phyloP scores from a whole-genome alignment of 305 asterid genomes.

The Nicotiana rustica region DNA sequence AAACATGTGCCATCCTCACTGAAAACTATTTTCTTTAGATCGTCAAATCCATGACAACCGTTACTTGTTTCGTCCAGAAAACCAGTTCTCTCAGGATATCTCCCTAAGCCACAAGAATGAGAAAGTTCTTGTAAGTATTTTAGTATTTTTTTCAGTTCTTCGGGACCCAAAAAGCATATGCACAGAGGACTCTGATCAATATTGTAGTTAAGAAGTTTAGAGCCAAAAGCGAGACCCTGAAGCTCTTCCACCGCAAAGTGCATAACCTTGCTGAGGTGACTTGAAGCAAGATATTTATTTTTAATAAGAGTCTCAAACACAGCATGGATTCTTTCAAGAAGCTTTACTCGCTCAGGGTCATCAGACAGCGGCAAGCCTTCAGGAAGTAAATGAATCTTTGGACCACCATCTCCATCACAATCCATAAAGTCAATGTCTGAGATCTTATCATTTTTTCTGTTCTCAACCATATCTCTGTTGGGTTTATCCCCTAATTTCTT shows the following conservation, averaged over 20 bases:
- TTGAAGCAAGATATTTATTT: conserved; percentile 79
- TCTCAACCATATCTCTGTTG: conserved; percentile 49
- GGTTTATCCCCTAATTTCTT: conserved; percentile 54
- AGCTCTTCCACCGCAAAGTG: conserved; percentile 87
- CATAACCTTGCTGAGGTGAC: conserved; percentile 86
- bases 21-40: conserved; percentile 68
- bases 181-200: conserved; percentile 77
- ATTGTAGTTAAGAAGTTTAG: conserved; percentile 69
- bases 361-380: conserved; percentile 82
- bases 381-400: conserved; percentile 53
- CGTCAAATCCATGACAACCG: conserved; percentile 50
- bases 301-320: conserved; percentile 69
- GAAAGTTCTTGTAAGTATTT: conserved; percentile 84
- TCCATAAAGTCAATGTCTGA: conserved; percentile 79
- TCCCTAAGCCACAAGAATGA: conserved; percentile 71
- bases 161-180: conserved; percentile 84
- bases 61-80: conserved; percentile 53
- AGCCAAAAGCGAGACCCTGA: conserved; percentile 74
- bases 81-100: conserved; percentile 70
- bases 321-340: conserved; percentile 74
- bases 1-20: conserved; percentile 67
- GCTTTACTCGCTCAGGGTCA: conserved; percentile 85
- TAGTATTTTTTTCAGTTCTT: conserved; percentile 80
- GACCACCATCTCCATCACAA: conserved; percentile 71
- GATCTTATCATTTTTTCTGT: conserved; percentile 58